phyloP scores from a whole-genome alignment of 2,329 filamentous ascomycete species.

The Beauveria scarabaeidicola region DNA sequence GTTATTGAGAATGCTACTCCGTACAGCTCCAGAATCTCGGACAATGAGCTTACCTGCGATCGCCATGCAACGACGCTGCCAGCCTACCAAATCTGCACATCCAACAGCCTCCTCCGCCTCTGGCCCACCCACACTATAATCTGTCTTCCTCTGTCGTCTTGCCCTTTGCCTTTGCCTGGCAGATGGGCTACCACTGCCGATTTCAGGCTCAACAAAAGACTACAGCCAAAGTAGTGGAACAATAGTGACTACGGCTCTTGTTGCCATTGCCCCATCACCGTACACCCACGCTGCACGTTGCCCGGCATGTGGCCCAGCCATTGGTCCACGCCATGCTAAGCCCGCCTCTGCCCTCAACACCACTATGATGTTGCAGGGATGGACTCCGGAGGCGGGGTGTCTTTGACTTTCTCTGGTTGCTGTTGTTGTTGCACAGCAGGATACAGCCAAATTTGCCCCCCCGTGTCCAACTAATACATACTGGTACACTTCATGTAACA shows the following conservation, averaged over 20 bases:
- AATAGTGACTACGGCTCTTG: neutral
- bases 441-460: neutral
- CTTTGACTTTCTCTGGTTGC: neutral
- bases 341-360: neutral
- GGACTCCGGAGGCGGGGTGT: constrained; percentile 3
- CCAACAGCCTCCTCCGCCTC: constrained; percentile 3
- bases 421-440: neutral
- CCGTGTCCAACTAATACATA: neutral
- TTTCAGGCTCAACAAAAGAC: constrained; percentile 6
- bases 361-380: neutral
- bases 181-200: neutral
- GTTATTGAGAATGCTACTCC: neutral
- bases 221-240: neutral
- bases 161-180: neutral
- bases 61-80: neutral
- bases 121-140: constrained; percentile 12
- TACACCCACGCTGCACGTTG: constrained; percentile 15
- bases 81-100: constrained; percentile 3
- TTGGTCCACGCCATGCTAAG: constrained; percentile 26
- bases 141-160: neutral
- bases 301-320: constrained; percentile 34
- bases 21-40: neutral
- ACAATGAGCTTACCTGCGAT: neutral
- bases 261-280: constrained; percentile 5
- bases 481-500: neutral